Evolutionary conservation across 129 eudicot species (phyloP), one percentile per base, ranked within the genome.

Genomic region (Flaveria linearis): DNA sequence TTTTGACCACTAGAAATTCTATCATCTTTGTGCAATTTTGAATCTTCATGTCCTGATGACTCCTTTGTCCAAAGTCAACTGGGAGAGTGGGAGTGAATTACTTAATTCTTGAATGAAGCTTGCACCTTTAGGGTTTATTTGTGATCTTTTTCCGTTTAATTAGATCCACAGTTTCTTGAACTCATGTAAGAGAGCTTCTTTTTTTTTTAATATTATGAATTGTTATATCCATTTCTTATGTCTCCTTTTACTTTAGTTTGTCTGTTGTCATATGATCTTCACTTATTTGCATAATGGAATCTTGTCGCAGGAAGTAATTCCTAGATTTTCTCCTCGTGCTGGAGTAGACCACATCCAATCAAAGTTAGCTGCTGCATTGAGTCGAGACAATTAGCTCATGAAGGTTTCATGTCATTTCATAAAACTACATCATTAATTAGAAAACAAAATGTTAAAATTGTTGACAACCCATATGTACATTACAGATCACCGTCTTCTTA

Each of bases 321-420:
- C 96, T 9, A 84, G 96, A 76, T 82, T 93, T 77, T 93, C 98
- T 61, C 98, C 98, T 43, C 98, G 98, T 68, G 90, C 88, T 53
- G 86, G 88, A 55, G 92, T 86, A 9, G 98, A 90, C 72, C 82
- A 86, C 72, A 77, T 93, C 57, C 95, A 90, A 28, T 86, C 88
- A 78, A 90, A 93, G 83, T 63, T 93, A 60, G 90, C 91, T 66
- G 95, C 88, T 28, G 87, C 87, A 43, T 84, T 93, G 52, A 76
- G 64, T 76, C 78, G 58, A 66, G 84, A 80, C 71, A 33, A 28
- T 74, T 80, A 79, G 70, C 49, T 15, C 9, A 2, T 28, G 18
- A 5, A 58, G 51, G 41, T 70, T 58, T 9, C 53, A 58, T 78
- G 69, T n/a, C 23, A 15, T 67, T 69, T 45, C 30, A 58, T 70